A percentile compares a stretch with the other conserved stretches of the same genome.
Evolutionary conservation across 2,329 filamentous ascomycete species (phyloP).

Genomic region (Colletotrichum neosansevieriae): DNA sequence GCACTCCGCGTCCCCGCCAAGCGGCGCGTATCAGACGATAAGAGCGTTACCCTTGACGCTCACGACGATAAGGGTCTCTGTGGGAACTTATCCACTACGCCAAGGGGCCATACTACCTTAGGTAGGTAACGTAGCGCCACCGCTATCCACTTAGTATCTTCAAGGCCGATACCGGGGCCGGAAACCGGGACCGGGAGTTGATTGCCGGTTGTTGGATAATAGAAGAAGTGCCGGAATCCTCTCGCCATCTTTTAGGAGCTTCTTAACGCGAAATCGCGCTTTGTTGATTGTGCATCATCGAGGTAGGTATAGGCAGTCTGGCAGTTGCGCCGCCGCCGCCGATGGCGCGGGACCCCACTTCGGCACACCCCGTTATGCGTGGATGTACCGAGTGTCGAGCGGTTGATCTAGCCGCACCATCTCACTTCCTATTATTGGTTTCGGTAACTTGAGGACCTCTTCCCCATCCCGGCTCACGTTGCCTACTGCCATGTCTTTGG

Average conservation of each 20-base stretch:
- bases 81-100: slow-evolving; percentile 9
- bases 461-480: no score
- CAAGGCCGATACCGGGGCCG: slow-evolving; percentile 33
- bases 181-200: slow-evolving; percentile 29
- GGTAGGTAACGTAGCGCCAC: slow-evolving; percentile 3
- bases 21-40: slow-evolving; percentile 13
- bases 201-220: slow-evolving; percentile 24
- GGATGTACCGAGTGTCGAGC: no score
- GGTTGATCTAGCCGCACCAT: no score
- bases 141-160: background rate
- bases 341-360: background rate
- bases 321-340: no score
- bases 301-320: background rate
- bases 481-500: background rate
- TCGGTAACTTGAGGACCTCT: no score
- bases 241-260: background rate
- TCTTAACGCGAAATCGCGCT: background rate
- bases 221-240: background rate
- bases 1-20: background rate
- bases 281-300: background rate
- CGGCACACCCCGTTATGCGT: background rate
- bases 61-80: background rate
- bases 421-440: no score
- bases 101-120: slow-evolving; percentile 19
- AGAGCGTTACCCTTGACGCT: background rate